A percentile compares a stretch with the other conserved stretches of the same genome.
Evolutionary conservation across 208 protist genomes (phyloP).

Genomic region (Naegleria fowleri): DNA sequence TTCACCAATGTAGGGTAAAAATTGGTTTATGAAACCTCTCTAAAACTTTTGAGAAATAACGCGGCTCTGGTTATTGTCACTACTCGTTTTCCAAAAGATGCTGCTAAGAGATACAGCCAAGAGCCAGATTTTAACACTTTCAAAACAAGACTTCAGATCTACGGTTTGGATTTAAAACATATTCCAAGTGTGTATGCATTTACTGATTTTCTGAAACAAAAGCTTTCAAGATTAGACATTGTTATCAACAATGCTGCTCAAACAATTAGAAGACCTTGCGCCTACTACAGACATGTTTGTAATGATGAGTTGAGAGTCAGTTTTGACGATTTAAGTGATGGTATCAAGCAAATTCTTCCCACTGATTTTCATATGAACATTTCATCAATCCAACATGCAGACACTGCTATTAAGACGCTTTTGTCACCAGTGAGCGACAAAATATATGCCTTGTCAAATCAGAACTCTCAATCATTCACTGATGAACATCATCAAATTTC

Average conservation of each 20-base stretch:
- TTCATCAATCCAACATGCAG: not conserved
- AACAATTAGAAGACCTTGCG: slow-evolving; percentile 82
- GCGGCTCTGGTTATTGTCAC: not conserved
- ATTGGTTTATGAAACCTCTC: not conserved
- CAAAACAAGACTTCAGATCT: slow-evolving; percentile 48
- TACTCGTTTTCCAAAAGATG: slow-evolving; percentile 27
- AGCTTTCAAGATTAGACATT: slow-evolving; percentile 41
- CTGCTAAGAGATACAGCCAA: not conserved
- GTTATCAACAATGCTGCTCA: slow-evolving; percentile 96
- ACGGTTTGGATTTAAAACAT: slow-evolving; percentile 59
- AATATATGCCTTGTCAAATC: not conserved
- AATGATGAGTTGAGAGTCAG: slow-evolving; percentile 57
- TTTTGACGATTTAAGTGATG: not conserved
- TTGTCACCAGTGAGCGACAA: not conserved
- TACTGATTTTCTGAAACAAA: slow-evolving; percentile 12
- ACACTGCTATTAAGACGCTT: not conserved
- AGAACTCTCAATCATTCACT: not conserved
- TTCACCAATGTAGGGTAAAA: not conserved
- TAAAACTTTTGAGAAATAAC: not conserved
- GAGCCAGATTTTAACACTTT: slow-evolving; percentile 50
- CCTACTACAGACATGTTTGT: slow-evolving; percentile 77
- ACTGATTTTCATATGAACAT: not conserved
- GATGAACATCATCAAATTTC: not conserved
- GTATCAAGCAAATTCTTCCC: not conserved
- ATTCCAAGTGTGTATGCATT: slow-evolving; percentile 50